A percentile compares a stretch with the other conserved stretches of the same genome.
Conservation (phyloP, 2,329 filamentous ascomycete genomes). For the Ascochyta viciae-villosae region DNA sequence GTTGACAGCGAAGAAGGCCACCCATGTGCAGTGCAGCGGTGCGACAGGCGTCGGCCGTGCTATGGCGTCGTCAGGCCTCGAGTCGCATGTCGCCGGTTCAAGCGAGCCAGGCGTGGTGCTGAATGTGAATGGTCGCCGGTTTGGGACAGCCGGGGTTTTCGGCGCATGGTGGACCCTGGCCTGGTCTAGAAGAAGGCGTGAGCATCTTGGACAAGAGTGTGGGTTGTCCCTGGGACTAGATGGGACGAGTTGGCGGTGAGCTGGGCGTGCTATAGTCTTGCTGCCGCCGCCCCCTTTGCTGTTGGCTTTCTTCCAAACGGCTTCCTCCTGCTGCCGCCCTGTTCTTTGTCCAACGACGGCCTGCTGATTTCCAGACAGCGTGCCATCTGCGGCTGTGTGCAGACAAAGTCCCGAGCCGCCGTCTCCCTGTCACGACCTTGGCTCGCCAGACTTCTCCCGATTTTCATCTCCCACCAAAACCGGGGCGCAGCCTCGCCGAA, state of each 20-base stretch:
- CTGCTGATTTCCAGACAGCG: not conserved
- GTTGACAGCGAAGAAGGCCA: slow-evolving; percentile 22
- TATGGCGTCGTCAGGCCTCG: slow-evolving; percentile 7
- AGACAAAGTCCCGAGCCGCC: slow-evolving; percentile 1
- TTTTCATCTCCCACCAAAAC: slow-evolving; percentile 17
- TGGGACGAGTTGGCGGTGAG: slow-evolving; percentile 19
- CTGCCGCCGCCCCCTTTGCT: slow-evolving; percentile 8
- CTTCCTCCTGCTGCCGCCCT: slow-evolving; percentile 2
- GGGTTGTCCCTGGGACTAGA: slow-evolving; percentile 12
- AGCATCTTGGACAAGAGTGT: slow-evolving; percentile 9
- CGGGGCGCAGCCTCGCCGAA: slow-evolving; percentile 16
- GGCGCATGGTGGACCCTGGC: slow-evolving; percentile 16
- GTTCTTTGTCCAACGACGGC: slow-evolving; percentile 2
- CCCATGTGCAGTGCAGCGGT: slow-evolving; percentile 2
- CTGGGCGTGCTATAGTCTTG: slow-evolving; percentile 3
- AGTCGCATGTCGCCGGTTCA: slow-evolving; percentile 7
- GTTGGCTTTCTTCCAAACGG: slow-evolving; percentile 42
- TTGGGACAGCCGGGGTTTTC: slow-evolving; percentile 3
- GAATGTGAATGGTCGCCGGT: slow-evolving; percentile 12
- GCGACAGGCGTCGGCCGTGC: not conserved
- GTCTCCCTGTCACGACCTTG: slow-evolving; percentile 11
- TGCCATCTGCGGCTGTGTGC: slow-evolving; percentile 10
- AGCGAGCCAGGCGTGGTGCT: slow-evolving; percentile 1
- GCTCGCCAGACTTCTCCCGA: not conserved
- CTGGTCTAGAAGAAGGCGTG: slow-evolving; percentile 15